These are phyloP conservation scores for Phaeosphaeriaceae sp. DNA, from an alignment of 2,329 filamentous ascomycete species.

Conservation along the genomic window DNA sequence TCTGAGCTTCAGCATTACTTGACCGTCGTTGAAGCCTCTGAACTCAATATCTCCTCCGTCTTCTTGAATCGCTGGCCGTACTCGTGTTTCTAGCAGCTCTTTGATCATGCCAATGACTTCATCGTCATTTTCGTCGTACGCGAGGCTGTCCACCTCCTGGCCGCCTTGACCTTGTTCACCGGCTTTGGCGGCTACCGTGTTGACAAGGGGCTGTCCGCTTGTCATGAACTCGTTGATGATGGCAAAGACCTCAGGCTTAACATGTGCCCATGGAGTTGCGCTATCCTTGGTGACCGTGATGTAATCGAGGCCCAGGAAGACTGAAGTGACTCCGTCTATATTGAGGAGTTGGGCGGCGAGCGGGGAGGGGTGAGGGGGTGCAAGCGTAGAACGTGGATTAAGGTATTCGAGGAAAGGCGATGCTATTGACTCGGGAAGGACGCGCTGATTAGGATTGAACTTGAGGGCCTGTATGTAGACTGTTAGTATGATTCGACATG, in stretches of 20 bases:
- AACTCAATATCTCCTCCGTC: slow-evolving; percentile 98
- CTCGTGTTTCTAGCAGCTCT: slow-evolving; percentile 92
- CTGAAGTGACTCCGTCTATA: slow-evolving; percentile 90
- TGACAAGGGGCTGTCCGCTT: slow-evolving; percentile 81
- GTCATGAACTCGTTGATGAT: slow-evolving; percentile 93
- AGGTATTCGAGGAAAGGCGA: slow-evolving; percentile 91
- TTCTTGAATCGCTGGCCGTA: slow-evolving; percentile 94
- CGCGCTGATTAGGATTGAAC: slow-evolving; percentile 87
- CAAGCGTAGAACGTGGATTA: slow-evolving; percentile 83
- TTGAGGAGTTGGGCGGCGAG: slow-evolving; percentile 90
- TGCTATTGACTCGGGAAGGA: slow-evolving; percentile 76
- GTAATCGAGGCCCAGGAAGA: slow-evolving; percentile 95
- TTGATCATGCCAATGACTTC: slow-evolving; percentile 99
- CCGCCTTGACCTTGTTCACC: slow-evolving; percentile 58
- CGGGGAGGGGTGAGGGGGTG: slow-evolving; percentile 87
- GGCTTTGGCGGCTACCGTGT: slow-evolving; percentile 66
- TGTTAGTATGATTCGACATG: slow-evolving; percentile 9
- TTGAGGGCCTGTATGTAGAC: slow-evolving; percentile 69
- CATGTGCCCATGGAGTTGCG: slow-evolving; percentile 89
- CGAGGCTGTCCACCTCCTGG: slow-evolving; percentile 70
- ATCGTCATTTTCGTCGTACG: slow-evolving; percentile 87
- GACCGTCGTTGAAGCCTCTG: slow-evolving; percentile 83
- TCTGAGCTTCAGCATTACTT: slow-evolving; percentile 84
- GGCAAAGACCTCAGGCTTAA: slow-evolving; percentile 94
- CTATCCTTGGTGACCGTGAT: slow-evolving; percentile 94